Evolutionary conservation across 2,329 filamentous ascomycete species (phyloP), one percentile per base, ranked within the genome.

Genomic region (Aspergillus pseudonomiae): DNA sequence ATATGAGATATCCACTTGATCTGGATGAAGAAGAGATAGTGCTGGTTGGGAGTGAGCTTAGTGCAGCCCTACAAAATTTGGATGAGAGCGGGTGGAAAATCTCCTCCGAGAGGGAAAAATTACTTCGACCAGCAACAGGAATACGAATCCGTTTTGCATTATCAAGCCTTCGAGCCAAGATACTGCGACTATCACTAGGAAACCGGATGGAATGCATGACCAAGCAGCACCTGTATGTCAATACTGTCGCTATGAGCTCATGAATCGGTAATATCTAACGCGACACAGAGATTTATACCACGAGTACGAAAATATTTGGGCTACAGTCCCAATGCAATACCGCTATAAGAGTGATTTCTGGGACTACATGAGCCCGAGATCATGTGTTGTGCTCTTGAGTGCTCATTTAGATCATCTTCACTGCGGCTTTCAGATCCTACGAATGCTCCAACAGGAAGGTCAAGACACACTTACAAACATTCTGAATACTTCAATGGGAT

Each of bases 1-100:
- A 74, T 55, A 65, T 69, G 9, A 34, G 52, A 28, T 59, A 70
- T 52, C 74, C 73, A 6, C 64, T 75, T n/a, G 73, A 76, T 41
- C 48, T 76, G 36, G 71, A 70, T 54, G 69, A 73, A 50, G 70
- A 73, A 4, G 69, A 70, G 12, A 65, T 54, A 54, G 30, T 54
- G 28, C 52, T 73, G 16, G 59, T 70, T 41, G 59, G 66, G 0
- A 28, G 43, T 10, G 7, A 54, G 54, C 53, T 60, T 19, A 39
- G 65, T 32, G 57, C 57, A n/a, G 67, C 61, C 19, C 56, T 67
- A 32, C 50, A 39, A 16, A 57, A 26, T 4, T 41, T 69, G n/a
- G 63, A 64, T 43, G 5, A 48, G 2, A 39, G 64, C 52, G 65
- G 63, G 16, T 67, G n/a, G 59, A 59, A 48, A 26, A 34, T 26